Percentiles rank a stretch among this genome's conserved stretches.
These are phyloP conservation scores for Clarireedia paspali DNA, from an alignment of 2,329 filamentous ascomycete species.

Conservation along the genomic window DNA sequence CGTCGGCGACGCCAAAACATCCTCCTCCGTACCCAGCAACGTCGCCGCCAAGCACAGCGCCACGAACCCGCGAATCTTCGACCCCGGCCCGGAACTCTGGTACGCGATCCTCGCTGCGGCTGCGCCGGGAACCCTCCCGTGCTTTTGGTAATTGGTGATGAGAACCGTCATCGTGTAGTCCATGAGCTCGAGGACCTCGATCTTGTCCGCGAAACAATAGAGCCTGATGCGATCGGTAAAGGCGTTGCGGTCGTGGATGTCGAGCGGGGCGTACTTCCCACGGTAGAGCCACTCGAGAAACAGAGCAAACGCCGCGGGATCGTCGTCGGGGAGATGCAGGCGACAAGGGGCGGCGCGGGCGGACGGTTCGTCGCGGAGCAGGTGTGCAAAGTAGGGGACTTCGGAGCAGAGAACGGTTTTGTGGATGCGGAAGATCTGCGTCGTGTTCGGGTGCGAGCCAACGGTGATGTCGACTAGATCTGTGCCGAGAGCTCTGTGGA, in stretches of 20 bases:
- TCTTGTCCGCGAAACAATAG: background rate
- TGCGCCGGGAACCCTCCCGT: background rate
- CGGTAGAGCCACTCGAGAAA: background rate
- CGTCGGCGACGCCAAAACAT: background rate
- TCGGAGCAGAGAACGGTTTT: background rate
- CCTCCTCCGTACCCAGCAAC: background rate
- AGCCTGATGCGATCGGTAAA: background rate
- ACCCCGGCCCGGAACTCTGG: background rate
- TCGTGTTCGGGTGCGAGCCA: background rate
- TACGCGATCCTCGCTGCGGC: background rate
- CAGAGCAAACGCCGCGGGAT: background rate
- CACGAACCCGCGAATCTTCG: background rate
- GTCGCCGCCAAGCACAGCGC: background rate
- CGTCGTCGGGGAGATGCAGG: background rate
- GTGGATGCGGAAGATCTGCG: background rate
- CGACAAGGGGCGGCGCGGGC: background rate
- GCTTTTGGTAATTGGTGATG: background rate
- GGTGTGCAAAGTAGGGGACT: background rate
- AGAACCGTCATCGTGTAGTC: background rate
- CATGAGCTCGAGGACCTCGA: background rate
- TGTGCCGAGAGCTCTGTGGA: background rate
- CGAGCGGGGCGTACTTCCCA: background rate
- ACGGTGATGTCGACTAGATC: background rate
- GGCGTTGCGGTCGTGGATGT: background rate
- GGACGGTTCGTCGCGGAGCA: no score